Percentiles rank a stretch among this genome's conserved stretches.
phyloP scores from a whole-genome alignment of 257 asterid species.

The Solanum arcanum region DNA sequence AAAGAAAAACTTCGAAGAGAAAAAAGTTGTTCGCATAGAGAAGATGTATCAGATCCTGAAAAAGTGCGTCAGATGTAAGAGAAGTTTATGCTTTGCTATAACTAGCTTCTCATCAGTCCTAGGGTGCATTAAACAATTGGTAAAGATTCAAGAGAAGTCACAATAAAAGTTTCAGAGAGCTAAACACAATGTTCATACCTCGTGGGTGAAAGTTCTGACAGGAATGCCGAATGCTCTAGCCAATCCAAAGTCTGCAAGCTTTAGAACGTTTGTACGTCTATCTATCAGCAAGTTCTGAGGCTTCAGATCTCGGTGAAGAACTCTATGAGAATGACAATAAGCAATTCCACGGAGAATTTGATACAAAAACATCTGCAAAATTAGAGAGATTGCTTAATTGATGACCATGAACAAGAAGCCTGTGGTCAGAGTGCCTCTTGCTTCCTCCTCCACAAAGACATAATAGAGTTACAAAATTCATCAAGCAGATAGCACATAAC shows the following conservation, averaged over 20 bases:
- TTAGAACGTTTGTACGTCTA: slow-evolving; percentile 72
- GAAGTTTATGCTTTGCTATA: neutral
- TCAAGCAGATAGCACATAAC: neutral
- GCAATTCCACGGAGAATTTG: slow-evolving; percentile 90
- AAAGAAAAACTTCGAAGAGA: neutral
- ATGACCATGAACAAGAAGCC: slow-evolving; percentile 4
- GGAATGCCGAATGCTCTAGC: slow-evolving; percentile 98
- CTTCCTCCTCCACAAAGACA: neutral
- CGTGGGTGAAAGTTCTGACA: slow-evolving; percentile 90
- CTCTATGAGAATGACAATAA: slow-evolving; percentile 92
- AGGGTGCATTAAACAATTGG: neutral
- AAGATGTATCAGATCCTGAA: neutral
- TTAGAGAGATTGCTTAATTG: slow-evolving; percentile 5
- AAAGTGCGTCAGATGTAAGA: neutral
- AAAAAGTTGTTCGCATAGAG: neutral
- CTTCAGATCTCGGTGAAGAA: slow-evolving; percentile 90
- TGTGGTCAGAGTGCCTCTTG: neutral
- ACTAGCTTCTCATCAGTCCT: neutral
- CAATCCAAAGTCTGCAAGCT: slow-evolving; percentile 97
- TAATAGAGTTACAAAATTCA: neutral
- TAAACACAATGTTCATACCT: slow-evolving; percentile 28
- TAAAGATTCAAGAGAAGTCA: neutral
- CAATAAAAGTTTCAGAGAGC: neutral
- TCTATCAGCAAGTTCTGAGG: slow-evolving; percentile 95
- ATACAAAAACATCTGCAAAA: slow-evolving; percentile 58